Evolutionary conservation across 78 protist species (phyloP).

Genomic region (Tieghemostelium lacteum): DNA sequence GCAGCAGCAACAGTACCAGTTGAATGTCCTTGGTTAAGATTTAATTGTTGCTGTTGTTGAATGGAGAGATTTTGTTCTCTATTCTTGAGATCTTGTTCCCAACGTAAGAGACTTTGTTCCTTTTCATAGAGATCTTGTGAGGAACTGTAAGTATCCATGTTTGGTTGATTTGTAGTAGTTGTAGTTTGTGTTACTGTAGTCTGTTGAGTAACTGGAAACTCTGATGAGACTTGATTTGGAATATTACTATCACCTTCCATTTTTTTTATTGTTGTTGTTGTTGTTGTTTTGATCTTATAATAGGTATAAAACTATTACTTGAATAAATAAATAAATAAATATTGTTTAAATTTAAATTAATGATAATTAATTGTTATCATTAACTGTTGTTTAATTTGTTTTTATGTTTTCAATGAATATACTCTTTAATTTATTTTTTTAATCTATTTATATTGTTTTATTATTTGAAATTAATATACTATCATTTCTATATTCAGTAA

Average conservation of each 20-base stretch:
- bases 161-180: background rate
- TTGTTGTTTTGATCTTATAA: background rate
- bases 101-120: slow-evolving; percentile 22
- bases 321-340: background rate
- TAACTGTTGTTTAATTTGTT: too few species aligned
- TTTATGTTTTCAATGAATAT: too few species aligned
- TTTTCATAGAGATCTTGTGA: slow-evolving; percentile 13
- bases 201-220: slow-evolving; percentile 9
- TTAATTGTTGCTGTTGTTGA: background rate
- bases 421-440: too few species aligned
- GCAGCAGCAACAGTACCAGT: background rate
- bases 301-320: background rate
- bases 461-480: too few species aligned
- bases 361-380: too few species aligned
- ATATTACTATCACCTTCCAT: background rate
- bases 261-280: too few species aligned
- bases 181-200: background rate
- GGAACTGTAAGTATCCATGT: background rate
- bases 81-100: slow-evolving; percentile 40
- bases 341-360: too few species aligned
- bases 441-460: too few species aligned
- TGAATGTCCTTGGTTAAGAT: too few species aligned
- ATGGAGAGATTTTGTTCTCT: slow-evolving; percentile 3
- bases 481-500: too few species aligned
- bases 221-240: slow-evolving; percentile 36